These are phyloP conservation scores for Dillenia suffruticosa DNA, from an alignment of 164 flowering plant genomes.

Conservation along the genomic window DNA sequence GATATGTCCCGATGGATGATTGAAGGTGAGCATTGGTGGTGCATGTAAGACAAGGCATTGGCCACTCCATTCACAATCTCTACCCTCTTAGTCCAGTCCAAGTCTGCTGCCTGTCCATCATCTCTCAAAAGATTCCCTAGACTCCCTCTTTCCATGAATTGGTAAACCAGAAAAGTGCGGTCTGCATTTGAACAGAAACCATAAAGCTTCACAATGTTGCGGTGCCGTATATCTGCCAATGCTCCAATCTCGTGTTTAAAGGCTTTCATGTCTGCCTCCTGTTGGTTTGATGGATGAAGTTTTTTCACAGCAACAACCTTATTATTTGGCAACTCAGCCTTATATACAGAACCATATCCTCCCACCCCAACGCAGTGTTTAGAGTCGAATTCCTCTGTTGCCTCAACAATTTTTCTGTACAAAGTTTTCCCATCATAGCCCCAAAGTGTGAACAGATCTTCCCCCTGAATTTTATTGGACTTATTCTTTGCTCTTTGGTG, in stretches of 20 bases:
- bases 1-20: conserved; percentile 7
- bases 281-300: neutral
- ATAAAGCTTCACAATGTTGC: no score
- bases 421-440: neutral
- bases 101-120: neutral
- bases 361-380: no score
- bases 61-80: neutral
- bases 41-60: conserved; percentile 4
- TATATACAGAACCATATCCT: no score
- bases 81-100: conserved; percentile 1
- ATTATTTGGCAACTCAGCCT: no score
- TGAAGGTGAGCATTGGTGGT: conserved; percentile 5
- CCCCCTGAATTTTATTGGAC: no score
- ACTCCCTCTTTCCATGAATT: neutral
- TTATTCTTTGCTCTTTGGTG: no score
- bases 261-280: no score
- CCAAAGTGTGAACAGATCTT: neutral
- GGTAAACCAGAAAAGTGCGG: no score
- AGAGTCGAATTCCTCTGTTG: neutral
- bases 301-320: neutral
- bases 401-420: neutral
- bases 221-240: no score
- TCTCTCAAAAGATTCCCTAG: neutral
- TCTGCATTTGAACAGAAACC: no score
- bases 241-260: no score